A percentile compares a stretch with the other conserved stretches of the same genome.
Evolutionary conservation across 208 protist species (phyloP).

Genomic region (Leishmania tarentolae): DNA sequence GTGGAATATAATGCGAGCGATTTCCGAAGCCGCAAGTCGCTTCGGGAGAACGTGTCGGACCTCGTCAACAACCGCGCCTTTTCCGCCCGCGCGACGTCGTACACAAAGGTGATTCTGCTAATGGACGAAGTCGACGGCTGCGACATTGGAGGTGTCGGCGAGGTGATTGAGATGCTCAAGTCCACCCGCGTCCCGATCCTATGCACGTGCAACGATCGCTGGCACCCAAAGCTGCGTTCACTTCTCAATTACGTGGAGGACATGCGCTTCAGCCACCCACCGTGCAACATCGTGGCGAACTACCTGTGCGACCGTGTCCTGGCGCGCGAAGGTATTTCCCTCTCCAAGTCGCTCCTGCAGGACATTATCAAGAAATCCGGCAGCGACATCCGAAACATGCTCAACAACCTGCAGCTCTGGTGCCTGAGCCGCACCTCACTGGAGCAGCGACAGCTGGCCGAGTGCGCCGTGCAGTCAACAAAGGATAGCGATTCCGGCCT

Average conservation of each 20-base stretch:
- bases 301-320: slow-evolving; percentile 89
- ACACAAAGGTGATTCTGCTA: slow-evolving; percentile 90
- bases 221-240: slow-evolving; percentile 91
- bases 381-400: slow-evolving; percentile 96
- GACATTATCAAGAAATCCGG: slow-evolving; percentile 89
- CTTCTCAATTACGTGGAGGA: slow-evolving; percentile 96
- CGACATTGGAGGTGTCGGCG: slow-evolving; percentile 97
- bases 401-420: slow-evolving; percentile 97
- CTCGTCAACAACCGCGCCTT: slow-evolving; percentile 87
- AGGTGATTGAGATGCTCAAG: slow-evolving; percentile 97
- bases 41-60: slow-evolving; percentile 82
- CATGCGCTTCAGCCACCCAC: slow-evolving; percentile 92
- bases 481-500: slow-evolving; percentile 93
- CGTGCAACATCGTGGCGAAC: slow-evolving; percentile 84
- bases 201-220: slow-evolving; percentile 99
- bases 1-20: slow-evolving; percentile 99
- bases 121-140: slow-evolving; percentile 99
- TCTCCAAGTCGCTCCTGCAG: slow-evolving; percentile 87
- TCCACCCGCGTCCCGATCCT: slow-evolving; percentile 95
- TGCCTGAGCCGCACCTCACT: slow-evolving; percentile 55
- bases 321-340: slow-evolving; percentile 86
- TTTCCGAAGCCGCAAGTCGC: slow-evolving; percentile 94
- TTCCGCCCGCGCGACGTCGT: slow-evolving; percentile 41
- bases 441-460: slow-evolving; percentile 67
- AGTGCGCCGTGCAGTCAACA: slow-evolving; percentile 63